These are phyloP conservation scores for Neurospora cerealis DNA, from an alignment of 495 filamentous ascomycete genomes.

Conservation along the genomic window DNA sequence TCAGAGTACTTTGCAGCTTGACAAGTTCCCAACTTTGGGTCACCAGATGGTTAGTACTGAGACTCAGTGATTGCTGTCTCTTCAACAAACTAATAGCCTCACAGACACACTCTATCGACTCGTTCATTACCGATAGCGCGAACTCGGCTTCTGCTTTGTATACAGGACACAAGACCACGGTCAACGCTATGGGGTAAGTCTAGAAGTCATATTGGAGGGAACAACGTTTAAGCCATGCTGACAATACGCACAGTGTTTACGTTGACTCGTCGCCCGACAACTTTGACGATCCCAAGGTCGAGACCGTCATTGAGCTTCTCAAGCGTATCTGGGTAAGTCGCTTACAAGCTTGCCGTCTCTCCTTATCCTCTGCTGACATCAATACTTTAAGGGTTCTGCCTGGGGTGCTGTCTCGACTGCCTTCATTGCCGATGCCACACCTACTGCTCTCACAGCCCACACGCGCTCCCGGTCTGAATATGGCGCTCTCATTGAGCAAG, in stretches of 20 bases:
- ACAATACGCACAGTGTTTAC: conserved; percentile 40
- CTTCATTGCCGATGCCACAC: conserved; percentile 63
- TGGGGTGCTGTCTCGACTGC: conserved; percentile 54
- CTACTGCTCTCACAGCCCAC: conserved; percentile 57
- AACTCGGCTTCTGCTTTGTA: conserved; percentile 68
- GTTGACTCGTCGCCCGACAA: conserved; percentile 53
- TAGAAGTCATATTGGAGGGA: background rate
- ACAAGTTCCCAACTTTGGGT: conserved; percentile 62
- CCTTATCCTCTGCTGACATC: background rate
- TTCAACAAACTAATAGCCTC: background rate
- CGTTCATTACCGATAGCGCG: conserved; percentile 68
- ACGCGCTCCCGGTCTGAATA: conserved; percentile 52
- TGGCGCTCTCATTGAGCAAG: conserved; percentile 52
- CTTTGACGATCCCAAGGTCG: conserved; percentile 69
- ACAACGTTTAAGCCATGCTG: background rate
- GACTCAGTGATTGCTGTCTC: background rate
- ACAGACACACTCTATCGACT: conserved; percentile 58
- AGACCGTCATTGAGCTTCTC: conserved; percentile 65
- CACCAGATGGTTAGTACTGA: conserved; percentile 45
- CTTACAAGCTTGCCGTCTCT: background rate
- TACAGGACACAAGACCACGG: conserved; percentile 62
- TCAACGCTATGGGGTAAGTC: conserved; percentile 54
- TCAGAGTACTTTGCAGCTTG: conserved; percentile 54
- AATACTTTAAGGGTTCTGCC: conserved; percentile 23
- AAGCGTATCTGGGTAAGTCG: conserved; percentile 44